Evolutionary conservation across 2,329 filamentous ascomycete genomes (phyloP).

Genomic region (Sporothrix sp.): DNA sequence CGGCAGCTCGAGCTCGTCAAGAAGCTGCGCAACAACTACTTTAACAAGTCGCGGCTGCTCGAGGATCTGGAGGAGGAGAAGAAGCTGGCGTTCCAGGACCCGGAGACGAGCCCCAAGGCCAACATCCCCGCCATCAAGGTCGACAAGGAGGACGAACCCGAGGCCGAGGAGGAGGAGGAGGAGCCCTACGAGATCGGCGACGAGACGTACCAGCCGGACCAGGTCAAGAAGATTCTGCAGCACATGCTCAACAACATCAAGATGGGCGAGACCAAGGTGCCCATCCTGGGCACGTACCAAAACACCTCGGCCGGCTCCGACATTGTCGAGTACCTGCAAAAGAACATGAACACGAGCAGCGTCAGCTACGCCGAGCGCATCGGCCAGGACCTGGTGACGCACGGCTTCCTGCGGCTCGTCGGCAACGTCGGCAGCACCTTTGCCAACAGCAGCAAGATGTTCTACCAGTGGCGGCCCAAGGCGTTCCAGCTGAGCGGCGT

Average conservation of each 20-base stretch:
- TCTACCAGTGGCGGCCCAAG: slow-evolving; percentile 93
- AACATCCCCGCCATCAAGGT: slow-evolving; percentile 74
- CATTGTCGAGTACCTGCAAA: slow-evolving; percentile 91
- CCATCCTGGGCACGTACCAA: slow-evolving; percentile 87
- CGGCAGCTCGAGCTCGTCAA: slow-evolving; percentile 82
- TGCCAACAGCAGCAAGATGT: slow-evolving; percentile 94
- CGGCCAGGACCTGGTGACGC: slow-evolving; percentile 80
- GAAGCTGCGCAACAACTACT: slow-evolving; percentile 92
- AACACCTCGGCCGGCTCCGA: slow-evolving; percentile 88
- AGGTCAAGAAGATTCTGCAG: slow-evolving; percentile 79
- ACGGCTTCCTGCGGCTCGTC: slow-evolving; percentile 80
- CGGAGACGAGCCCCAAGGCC: slow-evolving; percentile 57
- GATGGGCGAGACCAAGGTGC: slow-evolving; percentile 84
- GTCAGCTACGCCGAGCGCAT: slow-evolving; percentile 89
- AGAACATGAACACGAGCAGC: slow-evolving; percentile 71
- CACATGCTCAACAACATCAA: slow-evolving; percentile 83
- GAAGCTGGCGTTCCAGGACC: slow-evolving; percentile 92
- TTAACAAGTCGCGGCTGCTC: slow-evolving; percentile 95
- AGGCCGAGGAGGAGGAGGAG: slow-evolving; percentile 65
- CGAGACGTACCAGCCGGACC: slow-evolving; percentile 71
- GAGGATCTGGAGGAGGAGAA: slow-evolving; percentile 98
- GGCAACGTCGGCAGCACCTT: slow-evolving; percentile 94
- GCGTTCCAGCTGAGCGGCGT: slow-evolving; percentile 81
- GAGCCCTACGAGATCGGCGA: slow-evolving; percentile 86
- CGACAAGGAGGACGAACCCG: slow-evolving; percentile 51